Base-by-base conservation (phyloP, 1,284 basidiomycete species). In the Serendipita sp. region DNA sequence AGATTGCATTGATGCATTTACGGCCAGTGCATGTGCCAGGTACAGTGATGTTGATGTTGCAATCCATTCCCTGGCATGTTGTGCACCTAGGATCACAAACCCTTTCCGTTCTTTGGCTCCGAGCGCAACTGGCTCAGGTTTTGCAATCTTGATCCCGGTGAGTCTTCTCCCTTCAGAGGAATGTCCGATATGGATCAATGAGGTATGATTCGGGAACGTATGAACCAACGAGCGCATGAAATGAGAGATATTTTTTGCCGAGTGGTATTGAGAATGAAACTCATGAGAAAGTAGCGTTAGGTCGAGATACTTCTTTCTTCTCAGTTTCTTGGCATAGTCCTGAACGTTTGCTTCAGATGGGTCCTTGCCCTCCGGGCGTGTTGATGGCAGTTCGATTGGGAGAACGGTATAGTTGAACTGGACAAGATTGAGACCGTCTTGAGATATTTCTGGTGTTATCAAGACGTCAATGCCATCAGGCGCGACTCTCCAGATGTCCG, bases 31-130 rank as follows among this genome's bases (percentile, higher is more conserved):
- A 70, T 92, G 88, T 0, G 85, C 78, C 60, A 91, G 73, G 72
- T 90, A 92, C 10, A 90, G 73, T 0, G 87, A 77, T 0, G 88
- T 80, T 0, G 89, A 80, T 0, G 87, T 83, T 0, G 88, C 85
- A 60, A 93, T 81, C 90, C 90, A 93, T 78, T 91, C 88, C 47
- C 89, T 78, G 26, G 87, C 87, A 72, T 92, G 90, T 69, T 89
- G 87, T 0, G 87, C 85, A 6, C 85, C 85, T 3, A 82, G 75
- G 50, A 91, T 75, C n/a, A 91, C 79, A 67, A 91, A 81, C 13
- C 84, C 79, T 6, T 61, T 65, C 6, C 53, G 38, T 6, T 44
- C 30, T 32, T 64, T 65, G 12, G 26, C 32, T 34, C 42, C 45
- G 3, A 47, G 29, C 10, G 53, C 10, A n/a, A 22, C 29, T n/a